These are phyloP conservation scores for Kwoniella pini DNA, from an alignment of 768 basidiomycete genomes.

Conservation along the genomic window DNA sequence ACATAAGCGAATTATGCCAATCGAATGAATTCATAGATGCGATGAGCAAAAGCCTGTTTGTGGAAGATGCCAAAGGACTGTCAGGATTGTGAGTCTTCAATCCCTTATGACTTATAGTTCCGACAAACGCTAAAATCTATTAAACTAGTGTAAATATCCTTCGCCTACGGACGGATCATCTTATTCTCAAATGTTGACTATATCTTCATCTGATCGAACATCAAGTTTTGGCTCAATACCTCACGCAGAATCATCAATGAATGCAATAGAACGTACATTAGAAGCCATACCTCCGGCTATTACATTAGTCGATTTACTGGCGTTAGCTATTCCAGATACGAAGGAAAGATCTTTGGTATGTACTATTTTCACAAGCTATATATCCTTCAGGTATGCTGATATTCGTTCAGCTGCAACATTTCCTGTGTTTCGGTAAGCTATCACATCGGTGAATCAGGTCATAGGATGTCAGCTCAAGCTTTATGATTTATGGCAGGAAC, in stretches of 20 bases:
- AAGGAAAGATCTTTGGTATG: slow-evolving; percentile 8
- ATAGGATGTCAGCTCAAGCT: too few species aligned
- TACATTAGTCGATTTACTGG: slow-evolving; percentile 2
- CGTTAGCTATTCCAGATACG: background rate
- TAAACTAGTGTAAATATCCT: slow-evolving; percentile 11
- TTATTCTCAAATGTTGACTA: background rate
- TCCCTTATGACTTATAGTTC: too few species aligned
- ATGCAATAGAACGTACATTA: background rate
- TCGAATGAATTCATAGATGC: background rate
- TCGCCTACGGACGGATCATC: background rate
- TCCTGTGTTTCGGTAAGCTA: slow-evolving; percentile 6
- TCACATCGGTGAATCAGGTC: too few species aligned
- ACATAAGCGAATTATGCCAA: too few species aligned
- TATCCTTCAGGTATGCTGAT: background rate
- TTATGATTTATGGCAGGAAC: too few species aligned
- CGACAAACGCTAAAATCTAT: too few species aligned
- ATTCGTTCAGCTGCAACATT: slow-evolving; percentile 1
- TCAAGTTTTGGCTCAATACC: background rate
- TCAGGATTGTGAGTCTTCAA: background rate
- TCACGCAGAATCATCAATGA: background rate
- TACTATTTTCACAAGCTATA: background rate
- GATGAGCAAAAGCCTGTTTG: slow-evolving; percentile 8
- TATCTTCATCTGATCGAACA: background rate
- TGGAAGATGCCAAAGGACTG: slow-evolving; percentile 6
- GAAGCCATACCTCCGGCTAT: slow-evolving; percentile 6